These are phyloP conservation scores for Teunomyces tritomae DNA, from an alignment of 805 yeast genomes.

Conservation along the genomic window DNA sequence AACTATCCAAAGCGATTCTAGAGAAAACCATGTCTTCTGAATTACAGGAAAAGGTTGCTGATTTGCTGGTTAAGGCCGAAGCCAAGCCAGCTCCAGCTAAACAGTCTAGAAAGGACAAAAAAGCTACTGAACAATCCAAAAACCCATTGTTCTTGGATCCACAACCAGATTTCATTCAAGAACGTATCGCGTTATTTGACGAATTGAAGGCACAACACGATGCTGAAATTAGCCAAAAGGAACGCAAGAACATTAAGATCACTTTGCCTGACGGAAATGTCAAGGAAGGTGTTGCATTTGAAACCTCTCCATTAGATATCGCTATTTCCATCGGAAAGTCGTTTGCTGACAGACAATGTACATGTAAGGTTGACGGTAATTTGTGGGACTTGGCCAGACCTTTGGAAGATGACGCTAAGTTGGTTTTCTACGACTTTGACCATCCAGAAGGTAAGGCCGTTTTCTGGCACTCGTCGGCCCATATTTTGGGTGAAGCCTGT, in stretches of 20 bases:
- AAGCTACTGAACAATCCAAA: constrained; percentile 11
- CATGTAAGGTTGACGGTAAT: constrained; percentile 84
- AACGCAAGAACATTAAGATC: constrained; percentile 60
- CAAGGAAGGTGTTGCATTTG: constrained; percentile 80
- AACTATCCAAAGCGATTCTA: not conserved
- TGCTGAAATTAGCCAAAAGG: constrained; percentile 62
- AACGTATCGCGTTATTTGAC: constrained; percentile 77
- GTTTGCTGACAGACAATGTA: constrained; percentile 83
- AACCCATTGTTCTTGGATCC: constrained; percentile 57
- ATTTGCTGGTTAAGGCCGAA: constrained; percentile 31
- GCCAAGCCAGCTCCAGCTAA: constrained; percentile 15
- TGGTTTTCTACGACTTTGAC: constrained; percentile 88
- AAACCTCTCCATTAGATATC: constrained; percentile 84
- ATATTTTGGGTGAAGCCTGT: constrained; percentile 96
- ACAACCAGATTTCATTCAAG: constrained; percentile 78
- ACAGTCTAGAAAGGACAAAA: constrained; percentile 29
- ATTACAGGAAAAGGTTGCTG: constrained; percentile 48
- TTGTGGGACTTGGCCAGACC: constrained; percentile 97
- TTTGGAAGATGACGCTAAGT: constrained; percentile 62
- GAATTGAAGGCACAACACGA: constrained; percentile 75
- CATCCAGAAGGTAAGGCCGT: constrained; percentile 93
- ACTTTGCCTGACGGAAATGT: constrained; percentile 84
- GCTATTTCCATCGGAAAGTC: constrained; percentile 85
- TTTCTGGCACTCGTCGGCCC: constrained; percentile 99
- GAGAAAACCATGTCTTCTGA: constrained; percentile 10